phyloP scores from a whole-genome alignment of 805 yeast genomes.

The Priceomyces haplophilus region DNA sequence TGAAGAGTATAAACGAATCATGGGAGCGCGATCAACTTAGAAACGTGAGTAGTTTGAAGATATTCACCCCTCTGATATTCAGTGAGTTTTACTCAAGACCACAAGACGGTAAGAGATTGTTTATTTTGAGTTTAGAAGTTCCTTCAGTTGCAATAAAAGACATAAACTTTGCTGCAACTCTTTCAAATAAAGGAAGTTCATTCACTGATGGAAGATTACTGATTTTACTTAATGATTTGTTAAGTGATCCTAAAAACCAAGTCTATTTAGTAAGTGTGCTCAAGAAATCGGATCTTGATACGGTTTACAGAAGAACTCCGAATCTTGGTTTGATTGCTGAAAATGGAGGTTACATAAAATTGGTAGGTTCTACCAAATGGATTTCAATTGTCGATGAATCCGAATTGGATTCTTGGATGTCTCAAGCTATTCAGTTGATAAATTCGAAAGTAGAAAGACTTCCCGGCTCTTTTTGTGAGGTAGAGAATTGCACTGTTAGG shows the following conservation, averaged over 20 bases:
- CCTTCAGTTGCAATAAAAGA: slow-evolving; percentile 23
- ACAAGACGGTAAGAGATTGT: slow-evolving; percentile 39
- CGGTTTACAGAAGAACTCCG: slow-evolving; percentile 63
- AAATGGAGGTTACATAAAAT: slow-evolving; percentile 76
- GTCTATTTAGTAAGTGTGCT: slow-evolving; percentile 72
- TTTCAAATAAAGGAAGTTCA: slow-evolving; percentile 18
- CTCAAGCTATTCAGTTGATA: slow-evolving; percentile 52
- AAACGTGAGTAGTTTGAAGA: slow-evolving; percentile 20
- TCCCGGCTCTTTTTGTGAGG: slow-evolving; percentile 71
- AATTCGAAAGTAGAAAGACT: slow-evolving; percentile 67
- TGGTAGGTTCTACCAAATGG: slow-evolving; percentile 56
- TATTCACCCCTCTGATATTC: slow-evolving; percentile 34
- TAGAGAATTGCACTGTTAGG: slow-evolving; percentile 72
- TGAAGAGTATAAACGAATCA: slow-evolving; percentile 48
- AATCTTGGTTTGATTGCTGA: slow-evolving; percentile 85
- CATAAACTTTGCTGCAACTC: slow-evolving; percentile 22
- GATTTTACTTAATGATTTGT: slow-evolving; percentile 56
- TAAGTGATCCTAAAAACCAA: slow-evolving; percentile 54
- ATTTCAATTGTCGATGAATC: slow-evolving; percentile 53
- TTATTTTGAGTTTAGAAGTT: slow-evolving; percentile 52
- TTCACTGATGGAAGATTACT: slow-evolving; percentile 58
- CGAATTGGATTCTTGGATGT: slow-evolving; percentile 54
- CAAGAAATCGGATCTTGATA: slow-evolving; percentile 61
- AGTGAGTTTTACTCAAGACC: slow-evolving; percentile 25
- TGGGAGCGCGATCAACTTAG: slow-evolving; percentile 33